Evolutionary conservation across 371 early-diverging fungal species (phyloP).

Genomic region (Amoeboaphelidium protococcarum): DNA sequence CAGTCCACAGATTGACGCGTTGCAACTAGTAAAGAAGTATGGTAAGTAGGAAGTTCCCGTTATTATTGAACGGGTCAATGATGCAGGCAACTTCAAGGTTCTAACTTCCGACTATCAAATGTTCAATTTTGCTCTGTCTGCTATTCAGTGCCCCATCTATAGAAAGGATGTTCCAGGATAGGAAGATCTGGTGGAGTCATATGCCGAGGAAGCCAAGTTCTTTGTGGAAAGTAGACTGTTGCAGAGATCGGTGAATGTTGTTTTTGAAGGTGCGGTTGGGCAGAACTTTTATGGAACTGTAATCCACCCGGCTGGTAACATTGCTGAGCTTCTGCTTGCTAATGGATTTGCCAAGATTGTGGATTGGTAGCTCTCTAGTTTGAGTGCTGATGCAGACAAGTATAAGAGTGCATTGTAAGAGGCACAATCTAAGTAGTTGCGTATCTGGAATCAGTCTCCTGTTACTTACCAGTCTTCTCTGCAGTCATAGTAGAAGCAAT

Average conservation of each 20-base stretch:
- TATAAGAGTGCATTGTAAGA: slow-evolving; percentile 47
- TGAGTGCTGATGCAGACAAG: slow-evolving; percentile 37
- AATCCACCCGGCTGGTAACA: slow-evolving; percentile 64
- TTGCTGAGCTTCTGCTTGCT: slow-evolving; percentile 54
- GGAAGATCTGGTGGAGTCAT: slow-evolving; percentile 54
- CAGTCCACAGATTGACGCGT: no score
- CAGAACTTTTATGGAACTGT: slow-evolving; percentile 42
- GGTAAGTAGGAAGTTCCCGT: slow-evolving; percentile 15
- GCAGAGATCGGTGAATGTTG: slow-evolving; percentile 63
- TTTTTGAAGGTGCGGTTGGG: slow-evolving; percentile 28
- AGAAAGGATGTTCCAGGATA: slow-evolving; percentile 43
- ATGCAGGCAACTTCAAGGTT: slow-evolving; percentile 63
- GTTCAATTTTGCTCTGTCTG: no score
- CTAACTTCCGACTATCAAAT: slow-evolving; percentile 65
- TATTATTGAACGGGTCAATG: slow-evolving; percentile 73
- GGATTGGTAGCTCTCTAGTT: slow-evolving; percentile 54
- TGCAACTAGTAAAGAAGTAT: no score
- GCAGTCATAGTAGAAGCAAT: slow-evolving; percentile 9
- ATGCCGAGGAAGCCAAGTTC: slow-evolving; percentile 65
- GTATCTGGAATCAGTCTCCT: slow-evolving; percentile 49
- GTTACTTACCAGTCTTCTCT: slow-evolving; percentile 14
- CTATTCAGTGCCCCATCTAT: slow-evolving; percentile 46
- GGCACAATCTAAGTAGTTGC: slow-evolving; percentile 43
- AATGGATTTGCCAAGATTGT: slow-evolving; percentile 67
- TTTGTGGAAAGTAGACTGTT: slow-evolving; percentile 69